Conservation (phyloP, 2,329 filamentous ascomycete species). For the Alternaria solani region DNA sequence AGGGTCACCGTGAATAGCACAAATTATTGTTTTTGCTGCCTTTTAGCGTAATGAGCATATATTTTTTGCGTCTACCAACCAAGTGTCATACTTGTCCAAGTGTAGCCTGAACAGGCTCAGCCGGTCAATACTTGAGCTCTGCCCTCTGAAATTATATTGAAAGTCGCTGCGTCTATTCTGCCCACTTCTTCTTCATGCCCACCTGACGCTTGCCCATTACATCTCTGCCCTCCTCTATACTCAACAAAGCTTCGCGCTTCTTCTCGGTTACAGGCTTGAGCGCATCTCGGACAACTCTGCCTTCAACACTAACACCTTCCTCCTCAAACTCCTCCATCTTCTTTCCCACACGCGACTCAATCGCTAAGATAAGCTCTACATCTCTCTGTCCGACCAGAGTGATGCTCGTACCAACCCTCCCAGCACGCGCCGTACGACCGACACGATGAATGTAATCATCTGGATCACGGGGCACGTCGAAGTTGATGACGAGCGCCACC, state of each 20-base stretch:
- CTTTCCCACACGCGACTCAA: constrained; percentile 81
- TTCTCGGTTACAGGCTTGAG: constrained; percentile 93
- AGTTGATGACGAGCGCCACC: constrained; percentile 90
- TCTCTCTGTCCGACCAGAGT: constrained; percentile 94
- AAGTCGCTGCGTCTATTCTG: constrained; percentile 6
- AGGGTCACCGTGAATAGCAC: not conserved
- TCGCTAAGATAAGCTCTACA: constrained; percentile 87
- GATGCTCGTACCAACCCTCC: constrained; percentile 80
- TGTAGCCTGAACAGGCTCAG: not conserved
- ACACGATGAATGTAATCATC: constrained; percentile 98
- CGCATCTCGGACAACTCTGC: constrained; percentile 81
- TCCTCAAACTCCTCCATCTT: constrained; percentile 86
- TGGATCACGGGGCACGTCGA: constrained; percentile 92
- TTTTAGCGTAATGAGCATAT: constrained; percentile 9
- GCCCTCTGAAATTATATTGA: not conserved
- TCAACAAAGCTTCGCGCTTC: constrained; percentile 88
- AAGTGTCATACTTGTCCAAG: not conserved
- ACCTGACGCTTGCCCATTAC: constrained; percentile 80
- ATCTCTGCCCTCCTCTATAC: constrained; percentile 91
- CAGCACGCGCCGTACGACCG: constrained; percentile 92
- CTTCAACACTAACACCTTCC: constrained; percentile 93
- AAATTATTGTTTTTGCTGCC: not conserved
- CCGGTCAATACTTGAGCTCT: not conserved
- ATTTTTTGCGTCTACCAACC: not conserved
- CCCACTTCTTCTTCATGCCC: constrained; percentile 46